Percentiles rank a stretch among this genome's conserved stretches.
phyloP scores from a whole-genome alignment of 2,329 filamentous ascomycete species.

The Nemania sp. region DNA sequence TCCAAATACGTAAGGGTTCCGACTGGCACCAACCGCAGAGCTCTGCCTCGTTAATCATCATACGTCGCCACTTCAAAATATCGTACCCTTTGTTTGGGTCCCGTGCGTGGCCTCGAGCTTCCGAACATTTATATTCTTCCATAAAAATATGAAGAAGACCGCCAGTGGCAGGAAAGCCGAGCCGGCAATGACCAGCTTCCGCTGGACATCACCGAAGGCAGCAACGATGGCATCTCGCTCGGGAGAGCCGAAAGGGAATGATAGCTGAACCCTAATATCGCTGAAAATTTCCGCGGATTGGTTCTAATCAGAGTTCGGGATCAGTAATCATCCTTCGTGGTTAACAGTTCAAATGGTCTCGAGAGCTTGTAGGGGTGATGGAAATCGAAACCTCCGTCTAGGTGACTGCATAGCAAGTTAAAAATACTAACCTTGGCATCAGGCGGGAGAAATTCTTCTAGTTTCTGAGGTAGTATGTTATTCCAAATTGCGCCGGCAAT shows the following conservation, averaged over 20 bases:
- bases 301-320: too few species aligned
- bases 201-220: constrained; percentile 7
- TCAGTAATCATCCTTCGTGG: too few species aligned
- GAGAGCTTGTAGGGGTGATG: too few species aligned
- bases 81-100: background rate
- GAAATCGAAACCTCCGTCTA: too few species aligned
- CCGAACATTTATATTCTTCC: constrained; percentile 16
- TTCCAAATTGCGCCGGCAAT: constrained; percentile 11
- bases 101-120: constrained; percentile 1
- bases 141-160: constrained; percentile 9
- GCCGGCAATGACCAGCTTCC: constrained; percentile 12
- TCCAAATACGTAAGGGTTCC: too few species aligned
- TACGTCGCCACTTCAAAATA: constrained; percentile 3
- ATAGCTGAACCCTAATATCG: background rate
- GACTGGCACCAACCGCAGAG: too few species aligned
- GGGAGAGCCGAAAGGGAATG: constrained; percentile 1
- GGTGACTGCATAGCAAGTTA: too few species aligned
- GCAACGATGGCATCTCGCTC: constrained; percentile 1
- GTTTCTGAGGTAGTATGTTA: constrained; percentile 8
- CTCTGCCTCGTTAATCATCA: too few species aligned
- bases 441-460: constrained; percentile 4
- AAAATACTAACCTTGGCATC: constrained; percentile 3
- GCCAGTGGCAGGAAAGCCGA: constrained; percentile 3
- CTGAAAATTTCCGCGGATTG: background rate
- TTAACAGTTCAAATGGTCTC: too few species aligned